A percentile compares a stretch with the other conserved stretches of the same genome.
These are phyloP conservation scores for Pythium aphanidermatum DNA, from an alignment of 352 stramenopile genomes.

Conservation along the genomic window DNA sequence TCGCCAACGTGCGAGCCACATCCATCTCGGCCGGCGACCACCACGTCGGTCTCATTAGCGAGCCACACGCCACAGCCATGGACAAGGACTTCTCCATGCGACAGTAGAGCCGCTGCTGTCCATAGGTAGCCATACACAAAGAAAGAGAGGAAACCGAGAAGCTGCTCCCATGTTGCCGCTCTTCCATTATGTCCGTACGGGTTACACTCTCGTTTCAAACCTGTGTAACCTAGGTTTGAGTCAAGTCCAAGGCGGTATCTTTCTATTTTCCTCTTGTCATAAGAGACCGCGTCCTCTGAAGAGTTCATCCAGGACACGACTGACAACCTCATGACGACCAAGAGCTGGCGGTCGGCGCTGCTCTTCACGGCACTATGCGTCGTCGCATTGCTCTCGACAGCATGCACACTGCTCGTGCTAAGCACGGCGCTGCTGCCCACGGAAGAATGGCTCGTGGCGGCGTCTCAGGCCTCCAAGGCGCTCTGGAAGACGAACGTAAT, in stretches of 20 bases:
- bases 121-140: not conserved
- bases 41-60: constrained; percentile 81
- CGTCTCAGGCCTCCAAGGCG: not conserved
- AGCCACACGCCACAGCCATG: constrained; percentile 54
- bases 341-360: constrained; percentile 13
- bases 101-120: constrained; percentile 20
- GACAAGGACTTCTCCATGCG: constrained; percentile 84
- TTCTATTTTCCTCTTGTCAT: constrained; percentile 25
- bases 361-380: constrained; percentile 10
- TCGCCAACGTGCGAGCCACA: constrained; percentile 54
- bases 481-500: constrained; percentile 5
- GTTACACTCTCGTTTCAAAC: too few relatives aligned
- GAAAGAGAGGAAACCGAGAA: not conserved
- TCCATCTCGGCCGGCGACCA: constrained; percentile 82
- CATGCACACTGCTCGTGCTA: constrained; percentile 12
- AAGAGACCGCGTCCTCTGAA: not conserved
- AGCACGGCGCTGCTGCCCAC: constrained; percentile 17
- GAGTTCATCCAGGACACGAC: too few relatives aligned
- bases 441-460: constrained; percentile 9
- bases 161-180: too few relatives aligned
- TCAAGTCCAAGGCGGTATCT: too few relatives aligned
- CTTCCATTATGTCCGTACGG: too few relatives aligned
- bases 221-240: too few relatives aligned
- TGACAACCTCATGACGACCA: too few relatives aligned
- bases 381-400: constrained; percentile 10